Conservation (phyloP, 345 rosid species). For the Aquilaria sinensis region DNA sequence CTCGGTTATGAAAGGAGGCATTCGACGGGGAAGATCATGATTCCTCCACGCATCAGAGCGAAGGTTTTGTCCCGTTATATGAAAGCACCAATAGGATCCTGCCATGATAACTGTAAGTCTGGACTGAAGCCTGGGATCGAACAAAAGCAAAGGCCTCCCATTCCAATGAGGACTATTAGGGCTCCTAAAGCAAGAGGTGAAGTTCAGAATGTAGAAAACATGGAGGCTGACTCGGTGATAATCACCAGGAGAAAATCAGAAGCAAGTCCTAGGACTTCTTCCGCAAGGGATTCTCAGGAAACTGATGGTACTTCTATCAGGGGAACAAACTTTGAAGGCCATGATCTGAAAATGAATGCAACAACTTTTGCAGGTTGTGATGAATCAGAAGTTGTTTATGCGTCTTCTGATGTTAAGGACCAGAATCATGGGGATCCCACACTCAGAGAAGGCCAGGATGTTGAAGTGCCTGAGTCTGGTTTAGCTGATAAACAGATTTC, state of each 20-base stretch:
- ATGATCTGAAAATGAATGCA: too few relatives aligned
- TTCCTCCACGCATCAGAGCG: constrained; percentile 19
- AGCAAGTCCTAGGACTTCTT: neutral
- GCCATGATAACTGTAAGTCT: constrained; percentile 77
- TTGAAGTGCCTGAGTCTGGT: too few relatives aligned
- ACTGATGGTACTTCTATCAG: too few relatives aligned
- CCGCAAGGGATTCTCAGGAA: too few relatives aligned
- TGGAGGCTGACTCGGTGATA: neutral
- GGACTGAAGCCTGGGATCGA: constrained; percentile 35
- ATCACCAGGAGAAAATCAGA: neutral
- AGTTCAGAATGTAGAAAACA: neutral
- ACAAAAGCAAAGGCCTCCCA: constrained; percentile 27
- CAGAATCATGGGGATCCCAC: too few relatives aligned
- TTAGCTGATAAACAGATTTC: too few relatives aligned
- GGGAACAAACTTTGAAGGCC: too few relatives aligned
- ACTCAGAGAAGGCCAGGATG: too few relatives aligned
- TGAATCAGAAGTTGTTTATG: too few relatives aligned
- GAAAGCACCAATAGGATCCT: constrained; percentile 51
- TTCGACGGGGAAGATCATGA: constrained; percentile 36
- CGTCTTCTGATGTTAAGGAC: too few relatives aligned
- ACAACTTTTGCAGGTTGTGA: too few relatives aligned
- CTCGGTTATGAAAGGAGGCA: constrained; percentile 22
- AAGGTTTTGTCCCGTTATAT: constrained; percentile 54
- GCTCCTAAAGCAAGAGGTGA: neutral
- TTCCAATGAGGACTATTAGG: constrained; percentile 10